Evolutionary conservation across 306 rosid species (phyloP).

Genomic region (Acacia acuminata): DNA sequence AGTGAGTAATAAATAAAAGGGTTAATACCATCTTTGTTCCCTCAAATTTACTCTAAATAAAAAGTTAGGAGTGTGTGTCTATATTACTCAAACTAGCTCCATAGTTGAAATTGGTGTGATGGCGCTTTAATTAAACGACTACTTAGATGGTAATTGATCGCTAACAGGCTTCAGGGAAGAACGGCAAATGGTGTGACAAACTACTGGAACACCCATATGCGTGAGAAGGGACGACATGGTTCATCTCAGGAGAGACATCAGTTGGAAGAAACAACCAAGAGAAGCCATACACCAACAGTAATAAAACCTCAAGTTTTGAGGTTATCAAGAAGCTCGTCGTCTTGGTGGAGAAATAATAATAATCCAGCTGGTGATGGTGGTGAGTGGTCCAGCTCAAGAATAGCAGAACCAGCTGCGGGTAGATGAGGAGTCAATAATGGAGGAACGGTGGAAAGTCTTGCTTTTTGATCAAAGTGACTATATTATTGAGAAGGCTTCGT

Average conservation of each 20-base stretch:
- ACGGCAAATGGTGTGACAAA: slow-evolving; percentile 40
- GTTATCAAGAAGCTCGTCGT: neutral
- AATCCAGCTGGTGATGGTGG: too few species aligned
- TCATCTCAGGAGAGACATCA: neutral
- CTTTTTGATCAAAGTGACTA: neutral
- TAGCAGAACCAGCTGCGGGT: neutral
- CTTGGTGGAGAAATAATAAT: neutral
- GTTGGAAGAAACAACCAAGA: neutral
- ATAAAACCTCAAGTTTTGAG: slow-evolving; percentile 16
- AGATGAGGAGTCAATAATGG: neutral
- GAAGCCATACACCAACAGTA: neutral
- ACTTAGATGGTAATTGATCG: slow-evolving; percentile 42
- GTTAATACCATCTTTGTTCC: too few species aligned
- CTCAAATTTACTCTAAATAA: too few species aligned
- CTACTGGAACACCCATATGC: slow-evolving; percentile 26
- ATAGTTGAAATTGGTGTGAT: neutral
- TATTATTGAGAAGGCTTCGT: too few species aligned
- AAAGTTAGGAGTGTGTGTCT: too few species aligned
- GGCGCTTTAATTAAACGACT: neutral
- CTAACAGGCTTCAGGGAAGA: slow-evolving; percentile 40
- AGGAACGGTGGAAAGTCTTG: neutral
- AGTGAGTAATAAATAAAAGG: too few species aligned
- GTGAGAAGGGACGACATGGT: neutral
- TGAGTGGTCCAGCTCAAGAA: neutral
- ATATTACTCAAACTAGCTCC: too few species aligned